phyloP scores from a whole-genome alignment of 2,329 filamentous ascomycete genomes.

The Aspergillus piperis region DNA sequence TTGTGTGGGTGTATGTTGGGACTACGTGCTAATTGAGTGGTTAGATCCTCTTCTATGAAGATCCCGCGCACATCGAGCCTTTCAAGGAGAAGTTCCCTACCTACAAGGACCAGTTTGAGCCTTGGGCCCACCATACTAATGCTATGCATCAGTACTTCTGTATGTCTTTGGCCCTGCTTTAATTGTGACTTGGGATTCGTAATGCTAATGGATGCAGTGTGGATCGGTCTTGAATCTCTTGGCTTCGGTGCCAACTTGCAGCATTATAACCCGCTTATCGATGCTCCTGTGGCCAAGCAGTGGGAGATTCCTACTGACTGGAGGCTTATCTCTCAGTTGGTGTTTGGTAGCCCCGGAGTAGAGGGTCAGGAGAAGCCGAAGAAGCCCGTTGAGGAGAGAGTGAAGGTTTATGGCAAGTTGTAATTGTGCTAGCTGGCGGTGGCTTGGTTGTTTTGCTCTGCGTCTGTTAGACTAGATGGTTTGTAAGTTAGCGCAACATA shows the following conservation, averaged over 20 bases:
- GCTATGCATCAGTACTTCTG: conserved; percentile 78
- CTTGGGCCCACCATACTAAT: conserved; percentile 73
- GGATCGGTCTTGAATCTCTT: conserved; percentile 80
- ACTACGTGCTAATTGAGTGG: neutral
- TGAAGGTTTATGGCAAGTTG: conserved; percentile 60
- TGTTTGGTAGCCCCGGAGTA: conserved; percentile 67
- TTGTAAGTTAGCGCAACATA: neutral
- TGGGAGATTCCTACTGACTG: conserved; percentile 74
- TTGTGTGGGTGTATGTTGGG: neutral
- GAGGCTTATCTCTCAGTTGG: conserved; percentile 79
- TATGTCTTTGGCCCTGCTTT: conserved; percentile 26
- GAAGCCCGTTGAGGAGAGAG: conserved; percentile 64
- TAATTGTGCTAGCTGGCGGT: neutral
- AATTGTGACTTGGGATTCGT: neutral
- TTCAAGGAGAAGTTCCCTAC: conserved; percentile 69
- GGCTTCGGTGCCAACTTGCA: conserved; percentile 87
- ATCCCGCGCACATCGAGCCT: conserved; percentile 65
- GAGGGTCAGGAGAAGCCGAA: conserved; percentile 65
- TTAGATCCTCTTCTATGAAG: conserved; percentile 79
- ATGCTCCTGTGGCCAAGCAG: conserved; percentile 66
- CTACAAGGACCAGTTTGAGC: conserved; percentile 78
- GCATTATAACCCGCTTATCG: conserved; percentile 88
- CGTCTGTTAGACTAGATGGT: neutral
- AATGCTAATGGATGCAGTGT: conserved; percentile 49
- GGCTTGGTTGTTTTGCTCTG: neutral